These are phyloP conservation scores for Penicillium fimorum DNA, from an alignment of 495 filamentous ascomycete genomes.

Conservation along the genomic window DNA sequence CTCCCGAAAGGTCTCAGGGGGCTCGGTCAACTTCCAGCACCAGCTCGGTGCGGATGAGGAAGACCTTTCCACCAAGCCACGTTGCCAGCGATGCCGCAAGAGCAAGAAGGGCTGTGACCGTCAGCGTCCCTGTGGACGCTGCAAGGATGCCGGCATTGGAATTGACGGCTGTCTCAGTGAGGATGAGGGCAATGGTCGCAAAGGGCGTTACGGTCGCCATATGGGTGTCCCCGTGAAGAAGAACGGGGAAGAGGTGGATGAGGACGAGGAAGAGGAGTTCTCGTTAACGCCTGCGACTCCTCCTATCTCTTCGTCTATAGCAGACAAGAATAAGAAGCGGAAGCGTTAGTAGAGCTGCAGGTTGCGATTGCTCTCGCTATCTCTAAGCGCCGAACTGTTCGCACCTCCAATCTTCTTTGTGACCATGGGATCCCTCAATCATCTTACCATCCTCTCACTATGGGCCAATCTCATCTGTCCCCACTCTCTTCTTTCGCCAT, in stretches of 20 bases:
- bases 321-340: conserved; percentile 69
- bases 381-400: conserved; percentile 3
- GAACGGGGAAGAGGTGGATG: conserved; percentile 38
- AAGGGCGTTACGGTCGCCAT: conserved; percentile 92
- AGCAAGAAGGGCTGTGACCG: conserved; percentile 99
- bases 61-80: conserved; percentile 88
- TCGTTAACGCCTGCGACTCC: conserved; percentile 35
- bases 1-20: conserved; percentile 75
- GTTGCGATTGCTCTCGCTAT: background rate
- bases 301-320: conserved; percentile 28
- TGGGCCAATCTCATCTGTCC: conserved; percentile 6
- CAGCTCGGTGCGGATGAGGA: conserved; percentile 80
- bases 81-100: conserved; percentile 97
- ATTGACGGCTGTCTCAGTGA: conserved; percentile 93
- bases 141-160: conserved; percentile 91
- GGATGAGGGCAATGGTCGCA: conserved; percentile 92
- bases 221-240: conserved; percentile 94
- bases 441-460: conserved; percentile 11
- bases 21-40: conserved; percentile 64
- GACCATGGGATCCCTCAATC: conserved; percentile 6
- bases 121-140: conserved; percentile 89
- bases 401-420: conserved; percentile 3
- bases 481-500: conserved; percentile 20
- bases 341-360: conserved; percentile 53
- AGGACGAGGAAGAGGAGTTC: conserved; percentile 31